These are phyloP conservation scores for Moesziomyces sp. DNA, from an alignment of 1,284 basidiomycete genomes.

Conservation along the genomic window DNA sequence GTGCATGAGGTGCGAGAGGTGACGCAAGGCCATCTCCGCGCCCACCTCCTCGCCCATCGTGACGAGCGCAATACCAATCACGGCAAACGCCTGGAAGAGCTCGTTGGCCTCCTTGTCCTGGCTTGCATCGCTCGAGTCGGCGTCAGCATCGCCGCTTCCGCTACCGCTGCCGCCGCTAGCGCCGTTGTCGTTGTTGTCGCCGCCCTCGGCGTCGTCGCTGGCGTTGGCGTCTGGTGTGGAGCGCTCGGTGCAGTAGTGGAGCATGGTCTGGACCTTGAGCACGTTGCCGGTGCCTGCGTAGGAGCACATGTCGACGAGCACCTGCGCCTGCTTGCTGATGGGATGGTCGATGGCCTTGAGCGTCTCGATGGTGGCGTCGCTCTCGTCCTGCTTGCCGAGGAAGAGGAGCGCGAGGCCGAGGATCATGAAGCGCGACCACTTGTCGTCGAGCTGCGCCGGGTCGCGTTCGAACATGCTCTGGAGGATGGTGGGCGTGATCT, in stretches of 20 bases:
- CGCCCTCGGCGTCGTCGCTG: constrained; percentile 55
- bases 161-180: constrained; percentile 67
- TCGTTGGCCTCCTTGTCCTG: constrained; percentile 76
- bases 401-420: constrained; percentile 91
- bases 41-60: constrained; percentile 99
- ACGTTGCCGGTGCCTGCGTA: constrained; percentile 97
- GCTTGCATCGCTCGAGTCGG: constrained; percentile 48
- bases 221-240: constrained; percentile 72
- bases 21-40: constrained; percentile 78
- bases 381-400: constrained; percentile 75
- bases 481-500: constrained; percentile 87
- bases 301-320: constrained; percentile 92
- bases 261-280: constrained; percentile 89
- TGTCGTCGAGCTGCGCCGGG: constrained; percentile 69
- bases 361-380: constrained; percentile 94
- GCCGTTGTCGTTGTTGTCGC: constrained; percentile 28
- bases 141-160: constrained; percentile 58
- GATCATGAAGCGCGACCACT: constrained; percentile 92
- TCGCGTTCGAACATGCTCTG: constrained; percentile 83
- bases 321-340: constrained; percentile 87
- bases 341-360: constrained; percentile 95
- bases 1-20: constrained; percentile 77
- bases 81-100: constrained; percentile 91
- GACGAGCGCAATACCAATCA: constrained; percentile 91
- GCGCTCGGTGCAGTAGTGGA: constrained; percentile 94